phyloP scores from a whole-genome alignment of 2,329 filamentous ascomycete species.

The Penicillium sp. region DNA sequence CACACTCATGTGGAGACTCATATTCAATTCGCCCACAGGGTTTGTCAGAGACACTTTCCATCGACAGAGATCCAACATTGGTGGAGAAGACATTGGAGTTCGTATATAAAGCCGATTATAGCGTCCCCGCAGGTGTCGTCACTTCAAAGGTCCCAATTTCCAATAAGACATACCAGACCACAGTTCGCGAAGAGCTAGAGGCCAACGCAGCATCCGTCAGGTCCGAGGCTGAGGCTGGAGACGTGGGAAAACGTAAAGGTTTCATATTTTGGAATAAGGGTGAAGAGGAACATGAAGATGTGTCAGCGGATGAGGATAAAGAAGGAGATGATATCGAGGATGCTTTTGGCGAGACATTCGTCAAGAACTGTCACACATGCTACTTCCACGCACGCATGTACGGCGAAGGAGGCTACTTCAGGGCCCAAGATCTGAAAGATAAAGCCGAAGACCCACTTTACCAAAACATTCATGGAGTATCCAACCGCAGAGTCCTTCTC shows the following conservation, averaged over 20 bases:
- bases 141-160: too few species aligned
- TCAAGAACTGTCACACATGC: background rate
- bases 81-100: background rate
- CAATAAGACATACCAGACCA: background rate
- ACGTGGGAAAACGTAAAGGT: background rate
- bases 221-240: background rate
- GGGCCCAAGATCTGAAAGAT: background rate
- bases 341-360: background rate
- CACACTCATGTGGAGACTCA: background rate
- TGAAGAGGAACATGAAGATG: background rate
- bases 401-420: background rate
- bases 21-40: background rate
- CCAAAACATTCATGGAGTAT: background rate
- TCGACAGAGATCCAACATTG: background rate
- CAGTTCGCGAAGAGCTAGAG: background rate
- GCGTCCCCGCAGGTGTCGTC: background rate
- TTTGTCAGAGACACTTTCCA: background rate
- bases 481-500: background rate
- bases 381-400: constrained; percentile 1
- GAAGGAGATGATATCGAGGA: background rate
- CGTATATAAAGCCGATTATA: background rate
- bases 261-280: background rate
- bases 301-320: background rate
- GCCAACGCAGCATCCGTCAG: too few species aligned
- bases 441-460: background rate